phyloP scores from a whole-genome alignment of 2,329 filamentous ascomycete species.

The Calonectria multiphialidica region DNA sequence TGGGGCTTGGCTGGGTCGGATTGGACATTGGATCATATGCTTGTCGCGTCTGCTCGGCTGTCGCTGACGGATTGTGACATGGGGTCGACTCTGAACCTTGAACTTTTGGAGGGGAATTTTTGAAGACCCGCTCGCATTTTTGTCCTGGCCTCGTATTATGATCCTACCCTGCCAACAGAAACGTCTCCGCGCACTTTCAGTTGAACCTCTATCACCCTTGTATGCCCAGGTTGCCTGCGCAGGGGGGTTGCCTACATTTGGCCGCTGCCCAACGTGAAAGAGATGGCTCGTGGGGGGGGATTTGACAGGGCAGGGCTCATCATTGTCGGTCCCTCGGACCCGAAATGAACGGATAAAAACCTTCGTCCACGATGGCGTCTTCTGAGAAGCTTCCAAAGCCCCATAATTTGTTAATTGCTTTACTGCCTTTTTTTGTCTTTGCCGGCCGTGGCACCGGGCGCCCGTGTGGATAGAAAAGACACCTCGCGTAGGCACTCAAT shows the following conservation, averaged over 20 bases:
- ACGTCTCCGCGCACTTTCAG: background rate
- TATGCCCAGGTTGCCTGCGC: background rate
- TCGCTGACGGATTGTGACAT: background rate
- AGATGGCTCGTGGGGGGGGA: conserved; percentile 1
- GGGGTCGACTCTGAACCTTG: background rate
- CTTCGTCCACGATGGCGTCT: background rate
- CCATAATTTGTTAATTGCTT: background rate
- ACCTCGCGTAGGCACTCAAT: background rate
- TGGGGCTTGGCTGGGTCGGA: background rate
- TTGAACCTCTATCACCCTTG: background rate
- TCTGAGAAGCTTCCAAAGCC: conserved; percentile 16
- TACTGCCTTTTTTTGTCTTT: conserved; percentile 13
- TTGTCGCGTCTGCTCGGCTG: background rate
- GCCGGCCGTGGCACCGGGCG: conserved; percentile 22
- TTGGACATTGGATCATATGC: background rate
- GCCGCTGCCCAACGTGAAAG: conserved; percentile 1
- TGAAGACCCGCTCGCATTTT: background rate
- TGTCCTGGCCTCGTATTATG: background rate
- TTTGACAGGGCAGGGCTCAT: background rate
- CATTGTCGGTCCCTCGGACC: conserved; percentile 10
- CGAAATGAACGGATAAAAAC: conserved; percentile 18
- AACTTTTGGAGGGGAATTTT: background rate
- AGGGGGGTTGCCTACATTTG: background rate
- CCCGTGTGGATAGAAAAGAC: conserved; percentile 1
- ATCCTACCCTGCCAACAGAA: background rate